Evolutionary conservation across 1,284 basidiomycete genomes (phyloP), one percentile per base, ranked within the genome.

Genomic region (Phlebopus sp.): DNA sequence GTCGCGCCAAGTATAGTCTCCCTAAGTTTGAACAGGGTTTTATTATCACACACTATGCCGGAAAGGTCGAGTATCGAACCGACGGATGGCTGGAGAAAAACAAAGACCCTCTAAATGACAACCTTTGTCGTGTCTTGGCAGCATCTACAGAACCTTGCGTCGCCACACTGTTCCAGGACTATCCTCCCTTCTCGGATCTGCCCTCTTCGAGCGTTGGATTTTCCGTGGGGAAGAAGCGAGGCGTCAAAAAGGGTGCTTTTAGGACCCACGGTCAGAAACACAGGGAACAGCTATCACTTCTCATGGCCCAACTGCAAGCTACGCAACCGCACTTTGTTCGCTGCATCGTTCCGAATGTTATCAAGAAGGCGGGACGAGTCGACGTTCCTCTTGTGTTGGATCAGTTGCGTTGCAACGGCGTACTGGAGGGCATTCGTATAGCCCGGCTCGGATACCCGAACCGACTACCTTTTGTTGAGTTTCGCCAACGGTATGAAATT

Each of bases 31-130:
- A 92, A 38, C 88, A 93, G 62, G 96, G 97, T 11, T 99, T 99
- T 73, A 85, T 94, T 53, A 82, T 99, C 50, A 86, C 92, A 56
- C 97, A 99, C 68, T 99, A 99, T 64, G 97, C 97, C 0, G 97
- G 94, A 41, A 88, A 87, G 52, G 97, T 99, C 60, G 95, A 98
- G 63, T 99, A 99, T 62, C 81, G 88, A 38, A 98, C 96, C 1
- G 87, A 94, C 34, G 91, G 93, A 8, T 99, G 97, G 97, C 75
- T 99, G 53, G 94, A 97, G 74, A 99, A 99, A 84, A 99, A 99
- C 78, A 97, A 97, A 71, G 97, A 99, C 62, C 97, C 97, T 0
- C 75, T 99, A 54, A 98, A 99, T 67, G 95, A 98, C 65, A 96
- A 98, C 63, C 78, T 99, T 35, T 92, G 92, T 0, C 84, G 92